Base-by-base conservation (phyloP, 2,329 filamentous ascomycete genomes). In the Alternaria gansuensis region DNA sequence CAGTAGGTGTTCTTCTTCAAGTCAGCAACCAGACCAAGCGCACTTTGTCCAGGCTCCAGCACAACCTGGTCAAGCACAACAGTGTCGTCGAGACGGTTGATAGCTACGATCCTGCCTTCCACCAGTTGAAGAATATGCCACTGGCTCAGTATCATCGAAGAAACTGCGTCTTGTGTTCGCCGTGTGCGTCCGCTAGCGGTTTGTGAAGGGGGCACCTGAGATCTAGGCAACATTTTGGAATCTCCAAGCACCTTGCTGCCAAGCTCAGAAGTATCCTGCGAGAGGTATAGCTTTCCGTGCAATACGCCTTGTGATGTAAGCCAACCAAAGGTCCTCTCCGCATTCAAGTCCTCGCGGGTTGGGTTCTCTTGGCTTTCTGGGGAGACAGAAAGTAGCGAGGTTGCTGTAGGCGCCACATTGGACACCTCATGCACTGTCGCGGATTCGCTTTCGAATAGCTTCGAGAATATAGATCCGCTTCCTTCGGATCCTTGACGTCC, bases 1-100 rank as follows among this genome's bases (percentile, higher is more conserved):
- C 96, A 99, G 74, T 94, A 97, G 0, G 95, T 99, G 72, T 94
- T 96, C 82, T 97, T 97, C 76, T 95, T 94, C 60, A 90, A 85
- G 77, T 99, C 95, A 8, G 94, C 89, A 50, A 93, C 89, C 17
- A 99, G 85, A 0, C 91, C 93, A n/a, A 99, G 81, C 4, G 89
- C 87, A 69, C 84, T 88, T 69, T 97, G 91, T 0, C 90, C 91
- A 4, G 87, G 85, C 54, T 94, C 90, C 13, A 98, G 82, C 4
- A 99, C 90, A 23, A 88, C 83, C 77, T 98, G 93, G 74, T 97
- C 92, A 68, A 95, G 96, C 2, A 97, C 90, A 46, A 94, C 83
- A 51, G 89, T 87, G 28, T 94, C 92, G 39, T 93, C 95, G 45
- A 99, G 84, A 31, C 93, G 87, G 73, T 98, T 98, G 60, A 92